A percentile compares a stretch with the other conserved stretches of the same genome.
These are phyloP conservation scores for Somion occarium DNA, from an alignment of 1,284 basidiomycete species.

Conservation along the genomic window DNA sequence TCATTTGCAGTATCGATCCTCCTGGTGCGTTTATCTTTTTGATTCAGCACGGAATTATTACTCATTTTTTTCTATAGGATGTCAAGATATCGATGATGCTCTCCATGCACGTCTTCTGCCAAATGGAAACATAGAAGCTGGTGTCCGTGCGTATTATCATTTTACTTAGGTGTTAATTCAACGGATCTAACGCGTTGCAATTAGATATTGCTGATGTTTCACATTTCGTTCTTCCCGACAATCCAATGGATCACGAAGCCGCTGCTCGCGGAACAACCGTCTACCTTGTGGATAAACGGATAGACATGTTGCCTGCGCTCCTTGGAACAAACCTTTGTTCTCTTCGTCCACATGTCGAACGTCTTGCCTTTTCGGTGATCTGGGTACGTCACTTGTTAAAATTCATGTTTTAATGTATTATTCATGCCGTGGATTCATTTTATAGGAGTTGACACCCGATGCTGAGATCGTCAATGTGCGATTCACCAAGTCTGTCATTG, in stretches of 20 bases:
- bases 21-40: conserved; percentile 51
- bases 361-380: conserved; percentile 92
- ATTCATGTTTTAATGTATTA: neutral
- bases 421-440: neutral
- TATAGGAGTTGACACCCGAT: conserved; percentile 78
- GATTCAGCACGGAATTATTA: neutral
- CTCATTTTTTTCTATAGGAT: conserved; percentile 48
- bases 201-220: conserved; percentile 98
- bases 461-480: conserved; percentile 89
- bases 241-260: conserved; percentile 96
- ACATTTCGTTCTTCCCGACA: conserved; percentile 92
- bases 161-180: neutral
- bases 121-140: conserved; percentile 96
- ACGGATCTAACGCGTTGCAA: neutral
- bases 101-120: conserved; percentile 88
- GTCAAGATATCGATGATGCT: conserved; percentile 99
- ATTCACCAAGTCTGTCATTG: conserved; percentile 96
- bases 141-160: conserved; percentile 77
- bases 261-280: conserved; percentile 96
- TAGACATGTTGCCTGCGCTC: conserved; percentile 96
- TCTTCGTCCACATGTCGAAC: conserved; percentile 88
- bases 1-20: conserved; percentile 97
- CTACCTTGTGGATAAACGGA: conserved; percentile 97
- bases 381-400: conserved; percentile 67
- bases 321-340: conserved; percentile 97